Conservation (phyloP, 2,329 filamentous ascomycete genomes). For the Hawksworthiomyces lignivorus region DNA sequence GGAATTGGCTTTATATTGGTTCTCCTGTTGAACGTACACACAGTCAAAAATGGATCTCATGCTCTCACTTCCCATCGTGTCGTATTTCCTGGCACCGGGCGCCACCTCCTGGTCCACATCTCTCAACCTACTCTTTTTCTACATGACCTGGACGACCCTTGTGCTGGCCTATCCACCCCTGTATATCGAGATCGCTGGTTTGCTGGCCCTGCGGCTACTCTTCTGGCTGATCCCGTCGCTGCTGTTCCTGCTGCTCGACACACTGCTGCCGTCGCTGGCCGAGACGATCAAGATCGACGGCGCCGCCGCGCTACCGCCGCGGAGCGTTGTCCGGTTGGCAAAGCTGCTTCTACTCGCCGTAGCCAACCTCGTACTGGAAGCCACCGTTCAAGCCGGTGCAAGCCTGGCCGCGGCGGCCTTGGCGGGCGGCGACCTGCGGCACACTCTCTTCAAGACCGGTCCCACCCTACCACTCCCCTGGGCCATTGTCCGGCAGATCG, state of each 20-base stretch:
- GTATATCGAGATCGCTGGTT: slow-evolving; percentile 66
- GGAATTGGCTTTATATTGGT: no score
- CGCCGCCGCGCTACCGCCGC: slow-evolving; percentile 38
- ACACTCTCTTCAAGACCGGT: slow-evolving; percentile 38
- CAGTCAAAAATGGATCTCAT: slow-evolving; percentile 55
- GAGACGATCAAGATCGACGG: slow-evolving; percentile 62
- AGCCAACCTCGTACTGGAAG: slow-evolving; percentile 37
- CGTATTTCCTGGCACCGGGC: slow-evolving; percentile 55
- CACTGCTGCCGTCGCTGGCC: slow-evolving; percentile 59
- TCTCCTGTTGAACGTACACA: no score
- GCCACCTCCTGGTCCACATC: slow-evolving; percentile 67
- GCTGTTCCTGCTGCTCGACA: slow-evolving; percentile 66
- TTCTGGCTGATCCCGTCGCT: slow-evolving; percentile 69
- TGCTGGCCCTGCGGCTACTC: slow-evolving; percentile 56
- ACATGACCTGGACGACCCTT: slow-evolving; percentile 81
- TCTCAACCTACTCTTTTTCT: slow-evolving; percentile 81
- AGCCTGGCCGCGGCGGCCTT: no score
- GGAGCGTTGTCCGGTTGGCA: slow-evolving; percentile 28
- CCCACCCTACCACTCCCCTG: slow-evolving; percentile 45
- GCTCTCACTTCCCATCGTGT: slow-evolving; percentile 64
- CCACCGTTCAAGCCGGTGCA: slow-evolving; percentile 36
- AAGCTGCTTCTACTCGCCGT: slow-evolving; percentile 31
- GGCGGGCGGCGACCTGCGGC: no score
- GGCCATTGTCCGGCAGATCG: slow-evolving; percentile 43
- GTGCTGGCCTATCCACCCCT: slow-evolving; percentile 69